Percentiles rank a stretch among this genome's conserved stretches.
These are phyloP conservation scores for Chlorociboria aeruginascens DNA, from an alignment of 495 filamentous ascomycete genomes.

Conservation along the genomic window DNA sequence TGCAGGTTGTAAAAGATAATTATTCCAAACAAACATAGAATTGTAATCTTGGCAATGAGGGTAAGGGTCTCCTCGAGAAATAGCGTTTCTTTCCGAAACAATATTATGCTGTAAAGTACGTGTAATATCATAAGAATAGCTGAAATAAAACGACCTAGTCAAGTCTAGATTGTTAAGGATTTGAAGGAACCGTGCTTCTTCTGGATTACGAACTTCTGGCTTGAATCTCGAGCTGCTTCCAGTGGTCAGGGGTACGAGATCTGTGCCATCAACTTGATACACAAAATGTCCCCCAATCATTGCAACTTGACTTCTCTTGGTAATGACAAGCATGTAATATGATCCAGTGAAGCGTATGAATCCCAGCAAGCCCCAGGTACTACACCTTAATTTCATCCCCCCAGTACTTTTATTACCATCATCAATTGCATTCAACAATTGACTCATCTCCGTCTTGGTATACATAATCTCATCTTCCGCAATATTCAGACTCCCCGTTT, in stretches of 20 bases:
- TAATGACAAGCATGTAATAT: slow-evolving; percentile 97
- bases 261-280: slow-evolving; percentile 92
- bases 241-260: slow-evolving; percentile 72
- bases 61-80: slow-evolving; percentile 49
- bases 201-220: slow-evolving; percentile 61
- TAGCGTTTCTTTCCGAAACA: slow-evolving; percentile 58
- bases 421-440: slow-evolving; percentile 85
- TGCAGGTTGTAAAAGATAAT: slow-evolving; percentile 73
- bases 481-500: slow-evolving; percentile 68
- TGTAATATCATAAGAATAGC: slow-evolving; percentile 95
- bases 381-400: slow-evolving; percentile 83
- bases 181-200: slow-evolving; percentile 78
- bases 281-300: slow-evolving; percentile 94
- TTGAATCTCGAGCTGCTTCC: slow-evolving; percentile 47
- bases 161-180: slow-evolving; percentile 89
- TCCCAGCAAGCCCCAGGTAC: slow-evolving; percentile 84
- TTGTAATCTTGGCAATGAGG: slow-evolving; percentile 59
- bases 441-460: slow-evolving; percentile 82
- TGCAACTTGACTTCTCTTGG: slow-evolving; percentile 88
- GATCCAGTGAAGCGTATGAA: slow-evolving; percentile 92
- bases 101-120: slow-evolving; percentile 89
- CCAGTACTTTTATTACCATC: slow-evolving; percentile 88
- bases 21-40: slow-evolving; percentile 97
- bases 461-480: slow-evolving; percentile 93
- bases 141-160: slow-evolving; percentile 89